Evolutionary conservation across 495 filamentous ascomycete species (phyloP), one percentile per base, ranked within the genome.

Genomic region (Podospora pseudopauciseta): DNA sequence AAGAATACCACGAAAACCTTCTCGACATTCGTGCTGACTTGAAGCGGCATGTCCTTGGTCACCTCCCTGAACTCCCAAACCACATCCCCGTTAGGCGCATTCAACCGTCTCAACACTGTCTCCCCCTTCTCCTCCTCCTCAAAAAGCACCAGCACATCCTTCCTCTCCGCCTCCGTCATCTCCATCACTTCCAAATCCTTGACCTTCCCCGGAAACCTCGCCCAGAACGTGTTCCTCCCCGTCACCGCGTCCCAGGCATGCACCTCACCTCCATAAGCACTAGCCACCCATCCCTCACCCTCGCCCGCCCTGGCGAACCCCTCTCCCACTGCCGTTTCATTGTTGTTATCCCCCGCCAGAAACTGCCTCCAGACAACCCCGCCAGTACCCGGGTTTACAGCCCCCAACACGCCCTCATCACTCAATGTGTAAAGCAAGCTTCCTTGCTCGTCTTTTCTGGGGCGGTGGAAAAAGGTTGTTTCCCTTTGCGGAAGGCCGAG

Each of bases 381-480:
- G 15, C 95, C 95, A 79, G 89, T 92, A 70, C 87, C 90, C 18
- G 95, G 95, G 72, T 97, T 96, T 13, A 97, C 84, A 0, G 95
- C 94, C 32, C 93, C 96, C 1, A 98, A 78, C 9, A 96, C 86
- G 23, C 86, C 86, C 49, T 90, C 86, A 32, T 96, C 89, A 66
- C 91, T 93, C 16, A 98, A 81, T 0, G 96, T 97, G 76, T 97
- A 99, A 34, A 99, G 84, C 32, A 98, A 83, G 30, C 91, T 94
- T 19, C 94, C 94, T 77, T 91, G 92, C 20, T 93, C 94, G 65
- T 89, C 83, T 19, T 87, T 79, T 66, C 88, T 85, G 15, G 95
- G 96, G 68, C 88, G 88, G 80, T 97, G 93, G 86, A 98, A 97
- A 85, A 99, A 97, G 63, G 93, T 97, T 53, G 92, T 91, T 57